Conservation (phyloP, 257 asterid species). For the Solanum bulbocastanum region DNA sequence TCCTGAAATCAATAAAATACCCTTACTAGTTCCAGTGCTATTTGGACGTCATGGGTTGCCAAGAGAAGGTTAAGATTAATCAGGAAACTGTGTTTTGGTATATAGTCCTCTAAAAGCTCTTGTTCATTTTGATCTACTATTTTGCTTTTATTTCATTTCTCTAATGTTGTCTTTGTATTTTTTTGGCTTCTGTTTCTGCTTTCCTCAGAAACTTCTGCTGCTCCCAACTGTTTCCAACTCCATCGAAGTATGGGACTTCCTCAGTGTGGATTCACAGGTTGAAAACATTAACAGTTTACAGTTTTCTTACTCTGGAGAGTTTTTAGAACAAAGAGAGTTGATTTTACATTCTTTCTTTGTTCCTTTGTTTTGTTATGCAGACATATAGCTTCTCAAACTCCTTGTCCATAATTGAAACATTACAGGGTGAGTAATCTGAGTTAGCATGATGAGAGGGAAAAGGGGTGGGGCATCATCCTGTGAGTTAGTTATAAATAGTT, state of each 20-base stretch:
- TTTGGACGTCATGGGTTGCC: neutral
- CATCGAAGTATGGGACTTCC: slow-evolving; percentile 97
- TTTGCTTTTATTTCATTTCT: neutral
- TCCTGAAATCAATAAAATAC: neutral
- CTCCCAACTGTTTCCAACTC: slow-evolving; percentile 81
- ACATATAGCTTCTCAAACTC: slow-evolving; percentile 78
- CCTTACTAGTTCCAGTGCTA: neutral
- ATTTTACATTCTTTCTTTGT: neutral
- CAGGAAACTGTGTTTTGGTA: neutral
- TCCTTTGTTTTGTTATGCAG: slow-evolving; percentile 28
- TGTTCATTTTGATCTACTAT: neutral
- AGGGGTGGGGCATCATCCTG: neutral
- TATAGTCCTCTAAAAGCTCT: neutral
- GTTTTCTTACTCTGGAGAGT: neutral
- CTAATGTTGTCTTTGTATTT: neutral
- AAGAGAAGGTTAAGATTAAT: neutral
- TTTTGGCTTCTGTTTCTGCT: neutral
- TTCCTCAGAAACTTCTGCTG: slow-evolving; percentile 68
- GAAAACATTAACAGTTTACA: neutral
- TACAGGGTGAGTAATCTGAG: slow-evolving; percentile 44
- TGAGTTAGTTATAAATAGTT: neutral
- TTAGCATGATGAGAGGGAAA: neutral
- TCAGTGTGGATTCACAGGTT: slow-evolving; percentile 97
- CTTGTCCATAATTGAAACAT: slow-evolving; percentile 72
- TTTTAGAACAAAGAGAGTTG: slow-evolving; percentile 3